phyloP scores from a whole-genome alignment of 352 stramenopile genomes.

The Pythium pyrilobum region DNA sequence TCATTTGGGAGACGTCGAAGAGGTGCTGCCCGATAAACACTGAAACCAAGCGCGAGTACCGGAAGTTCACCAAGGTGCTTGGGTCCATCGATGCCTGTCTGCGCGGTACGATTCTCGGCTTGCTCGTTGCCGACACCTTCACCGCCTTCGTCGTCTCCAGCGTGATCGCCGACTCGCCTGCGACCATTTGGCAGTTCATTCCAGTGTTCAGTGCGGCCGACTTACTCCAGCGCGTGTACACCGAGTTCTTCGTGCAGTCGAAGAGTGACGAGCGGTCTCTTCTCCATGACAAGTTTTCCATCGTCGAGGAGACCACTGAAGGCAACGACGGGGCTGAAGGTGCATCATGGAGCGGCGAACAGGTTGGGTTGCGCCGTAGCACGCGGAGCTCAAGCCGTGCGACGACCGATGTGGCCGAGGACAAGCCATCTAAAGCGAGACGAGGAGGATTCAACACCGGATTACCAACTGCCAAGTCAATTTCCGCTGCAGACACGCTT shows the following conservation, averaged over 20 bases:
- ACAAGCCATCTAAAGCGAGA: neutral
- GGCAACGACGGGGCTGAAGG: neutral
- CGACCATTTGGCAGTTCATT: slow-evolving; percentile 73
- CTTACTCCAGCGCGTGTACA: slow-evolving; percentile 66
- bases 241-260: slow-evolving; percentile 68
- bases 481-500: neutral
- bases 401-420: neutral
- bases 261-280: slow-evolving; percentile 55
- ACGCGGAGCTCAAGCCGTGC: slow-evolving; percentile 6
- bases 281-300: slow-evolving; percentile 66
- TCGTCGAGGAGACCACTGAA: slow-evolving; percentile 1
- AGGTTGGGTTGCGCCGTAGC: neutral
- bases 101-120: slow-evolving; percentile 72
- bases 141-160: slow-evolving; percentile 84
- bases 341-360: too few relatives aligned
- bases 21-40: slow-evolving; percentile 80
- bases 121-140: slow-evolving; percentile 82
- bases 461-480: neutral
- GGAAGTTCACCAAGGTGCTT: slow-evolving; percentile 86
- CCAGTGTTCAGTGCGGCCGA: slow-evolving; percentile 78
- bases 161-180: slow-evolving; percentile 59
- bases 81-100: slow-evolving; percentile 81
- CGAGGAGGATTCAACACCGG: too few relatives aligned
- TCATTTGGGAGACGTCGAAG: slow-evolving; percentile 86
- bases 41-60: slow-evolving; percentile 82